Evolutionary conservation across 768 basidiomycete genomes (phyloP).

Genomic region (Kwoniella heveanensis): DNA sequence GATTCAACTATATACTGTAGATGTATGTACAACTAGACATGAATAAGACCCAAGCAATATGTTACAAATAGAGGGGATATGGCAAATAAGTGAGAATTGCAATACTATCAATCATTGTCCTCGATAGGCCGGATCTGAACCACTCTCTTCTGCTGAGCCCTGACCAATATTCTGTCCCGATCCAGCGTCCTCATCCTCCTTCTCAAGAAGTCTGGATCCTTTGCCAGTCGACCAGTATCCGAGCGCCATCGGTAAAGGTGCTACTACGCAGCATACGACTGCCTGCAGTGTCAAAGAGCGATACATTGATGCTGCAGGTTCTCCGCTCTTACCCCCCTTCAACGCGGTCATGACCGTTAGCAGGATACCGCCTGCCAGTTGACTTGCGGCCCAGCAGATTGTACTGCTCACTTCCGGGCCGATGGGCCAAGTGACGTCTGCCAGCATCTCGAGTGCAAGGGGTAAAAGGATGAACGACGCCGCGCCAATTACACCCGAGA

Average conservation of each 20-base stretch:
- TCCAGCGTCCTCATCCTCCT: background rate
- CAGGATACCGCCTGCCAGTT: slow-evolving; percentile 15
- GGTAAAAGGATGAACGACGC: slow-evolving; percentile 15
- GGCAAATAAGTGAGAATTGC: too few relatives aligned
- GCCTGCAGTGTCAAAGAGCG: slow-evolving; percentile 12
- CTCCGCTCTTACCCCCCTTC: background rate
- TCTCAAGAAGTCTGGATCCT: background rate
- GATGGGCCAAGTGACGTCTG: slow-evolving; percentile 11
- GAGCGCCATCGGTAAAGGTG: slow-evolving; percentile 14
- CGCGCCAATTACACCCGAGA: slow-evolving; percentile 13
- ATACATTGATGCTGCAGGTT: slow-evolving; percentile 9
- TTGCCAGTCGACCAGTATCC: slow-evolving; percentile 12
- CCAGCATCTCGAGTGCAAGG: slow-evolving; percentile 13
- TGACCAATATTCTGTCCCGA: background rate
- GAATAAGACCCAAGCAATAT: background rate
- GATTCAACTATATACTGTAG: background rate
- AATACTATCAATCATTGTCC: too few relatives aligned
- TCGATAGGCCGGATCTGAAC: background rate
- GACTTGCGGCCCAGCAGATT: slow-evolving; percentile 16
- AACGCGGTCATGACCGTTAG: slow-evolving; percentile 12
- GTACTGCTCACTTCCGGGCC: slow-evolving; percentile 20
- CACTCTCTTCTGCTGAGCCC: background rate
- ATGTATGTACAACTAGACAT: background rate
- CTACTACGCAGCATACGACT: slow-evolving; percentile 7
- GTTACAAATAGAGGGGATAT: too few relatives aligned